Conservation (phyloP, 495 filamentous ascomycete genomes). For the Tuber borchii region DNA sequence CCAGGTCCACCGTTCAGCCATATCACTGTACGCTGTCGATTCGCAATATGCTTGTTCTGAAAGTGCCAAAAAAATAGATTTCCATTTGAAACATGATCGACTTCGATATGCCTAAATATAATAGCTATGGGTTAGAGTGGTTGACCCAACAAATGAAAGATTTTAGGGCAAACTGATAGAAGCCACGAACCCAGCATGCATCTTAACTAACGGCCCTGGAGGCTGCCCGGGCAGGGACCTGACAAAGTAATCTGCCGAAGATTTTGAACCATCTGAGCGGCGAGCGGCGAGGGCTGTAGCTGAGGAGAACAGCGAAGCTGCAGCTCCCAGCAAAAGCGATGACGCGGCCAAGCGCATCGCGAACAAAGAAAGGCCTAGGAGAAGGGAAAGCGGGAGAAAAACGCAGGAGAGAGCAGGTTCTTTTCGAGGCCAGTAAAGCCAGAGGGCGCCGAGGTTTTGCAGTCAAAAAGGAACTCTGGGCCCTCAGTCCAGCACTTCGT, state of each 20-base stretch:
- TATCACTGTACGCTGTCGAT: constrained; percentile 83
- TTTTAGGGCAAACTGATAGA: constrained; percentile 7
- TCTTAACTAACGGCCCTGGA: constrained; percentile 72
- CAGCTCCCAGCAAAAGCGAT: constrained; percentile 25
- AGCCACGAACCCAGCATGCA: constrained; percentile 85
- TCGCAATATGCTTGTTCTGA: constrained; percentile 89
- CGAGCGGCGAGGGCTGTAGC: constrained; percentile 15
- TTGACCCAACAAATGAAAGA: neutral
- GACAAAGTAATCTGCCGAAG: constrained; percentile 84
- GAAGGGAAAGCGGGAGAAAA: constrained; percentile 13
- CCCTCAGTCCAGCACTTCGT: neutral
- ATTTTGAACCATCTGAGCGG: constrained; percentile 35
- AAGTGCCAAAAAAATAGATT: constrained; percentile 99
- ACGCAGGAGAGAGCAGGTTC: constrained; percentile 5
- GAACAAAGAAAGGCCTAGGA: constrained; percentile 5
- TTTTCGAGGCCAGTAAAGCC: constrained; percentile 9
- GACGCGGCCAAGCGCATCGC: constrained; percentile 31
- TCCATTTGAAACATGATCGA: constrained; percentile 73
- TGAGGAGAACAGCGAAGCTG: constrained; percentile 11
- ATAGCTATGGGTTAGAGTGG: neutral
- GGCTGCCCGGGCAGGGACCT: constrained; percentile 77
- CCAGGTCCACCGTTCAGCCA: constrained; percentile 97
- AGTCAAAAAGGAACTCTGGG: neutral
- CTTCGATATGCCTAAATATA: constrained; percentile 70
- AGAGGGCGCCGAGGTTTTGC: neutral